Evolutionary conservation across 441 rosid species (phyloP), one percentile per base, ranked within the genome.

Genomic region (Croton laevigatus): DNA sequence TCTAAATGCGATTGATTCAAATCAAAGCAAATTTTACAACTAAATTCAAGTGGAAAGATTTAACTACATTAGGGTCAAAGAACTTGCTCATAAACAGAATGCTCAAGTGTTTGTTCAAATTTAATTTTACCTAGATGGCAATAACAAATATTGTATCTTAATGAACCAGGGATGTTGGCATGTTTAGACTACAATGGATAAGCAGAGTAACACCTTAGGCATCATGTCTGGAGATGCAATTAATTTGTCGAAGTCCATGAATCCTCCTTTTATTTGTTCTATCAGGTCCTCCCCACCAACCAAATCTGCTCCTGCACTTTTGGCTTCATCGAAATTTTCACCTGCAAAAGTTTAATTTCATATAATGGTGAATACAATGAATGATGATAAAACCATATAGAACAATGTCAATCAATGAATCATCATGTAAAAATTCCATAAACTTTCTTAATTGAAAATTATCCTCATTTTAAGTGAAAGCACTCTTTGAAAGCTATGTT

Each of bases 201-300:
- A 68, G 75, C 60, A 77, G 59, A 79, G 75, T 75, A 82, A 66
- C 71, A 95, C 99, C 99, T 93, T 93, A 71, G 91, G 91, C 99
- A 96, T 96, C 98, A 96, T 93, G 78, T 96, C 99, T 0, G 98
- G 97, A 61, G 98, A 93, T 65, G 98, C 99, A 87, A 96, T 91
- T 65, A 96, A 79, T 82, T 91, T 96, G 84, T 96, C 98, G 46
- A 96, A 96, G n/a, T 96, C 94, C 94, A 93, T 91, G 87, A 91
- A 89, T 71, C 98, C 99, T 81, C 86, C 87, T 82, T 91, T 96
- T 46, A 96, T 96, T 78, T 86, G 94, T 78, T 87, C 90, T 52
- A 96, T 93, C 81, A 96, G 80, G 76, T 93, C 99, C 77, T 91
- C 97, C 36, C 98, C 97, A 60, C 98, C 99, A 62, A 93, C 97